Evolutionary conservation across 257 asterid species (phyloP).

Genomic region (Avicennia marina): DNA sequence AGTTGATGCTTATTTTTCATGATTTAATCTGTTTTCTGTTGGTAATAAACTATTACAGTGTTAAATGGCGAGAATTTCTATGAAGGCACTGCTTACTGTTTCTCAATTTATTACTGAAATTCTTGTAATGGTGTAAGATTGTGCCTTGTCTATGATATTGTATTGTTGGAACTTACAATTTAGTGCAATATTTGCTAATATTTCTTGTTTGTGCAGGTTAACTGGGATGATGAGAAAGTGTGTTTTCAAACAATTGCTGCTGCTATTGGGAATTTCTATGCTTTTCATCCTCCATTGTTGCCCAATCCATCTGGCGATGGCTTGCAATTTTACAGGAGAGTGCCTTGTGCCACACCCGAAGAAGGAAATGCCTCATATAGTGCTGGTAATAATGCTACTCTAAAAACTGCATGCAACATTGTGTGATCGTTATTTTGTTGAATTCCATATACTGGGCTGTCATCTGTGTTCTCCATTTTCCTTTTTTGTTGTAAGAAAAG

Average conservation of each 20-base stretch:
- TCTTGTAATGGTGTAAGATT: slow-evolving; percentile 3
- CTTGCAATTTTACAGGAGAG: slow-evolving; percentile 63
- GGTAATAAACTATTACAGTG: not conserved
- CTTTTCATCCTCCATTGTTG: slow-evolving; percentile 87
- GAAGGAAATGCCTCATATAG: slow-evolving; percentile 31
- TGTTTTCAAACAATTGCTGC: slow-evolving; percentile 96
- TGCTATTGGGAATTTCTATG: slow-evolving; percentile 85
- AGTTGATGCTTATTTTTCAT: slow-evolving; percentile 2
- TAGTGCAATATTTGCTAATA: slow-evolving; percentile 13
- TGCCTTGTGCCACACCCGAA: slow-evolving; percentile 30
- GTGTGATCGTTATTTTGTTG: slow-evolving; percentile 4
- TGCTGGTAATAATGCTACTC: slow-evolving; percentile 34
- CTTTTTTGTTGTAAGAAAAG: not conserved
- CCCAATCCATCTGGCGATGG: slow-evolving; percentile 90
- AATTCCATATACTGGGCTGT: not conserved
- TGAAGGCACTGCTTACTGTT: not conserved
- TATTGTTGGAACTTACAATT: slow-evolving; percentile 1
- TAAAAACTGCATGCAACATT: slow-evolving; percentile 12
- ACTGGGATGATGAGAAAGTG: slow-evolving; percentile 81
- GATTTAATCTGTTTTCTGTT: slow-evolving; percentile 1
- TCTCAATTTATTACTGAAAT: slow-evolving; percentile 2
- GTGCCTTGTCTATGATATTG: slow-evolving; percentile 1
- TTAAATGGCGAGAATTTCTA: not conserved
- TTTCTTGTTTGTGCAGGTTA: slow-evolving; percentile 46
- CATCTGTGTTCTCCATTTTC: not conserved